Conservation (phyloP, 495 filamentous ascomycete genomes). For the Lasiosphaeria hispida region DNA sequence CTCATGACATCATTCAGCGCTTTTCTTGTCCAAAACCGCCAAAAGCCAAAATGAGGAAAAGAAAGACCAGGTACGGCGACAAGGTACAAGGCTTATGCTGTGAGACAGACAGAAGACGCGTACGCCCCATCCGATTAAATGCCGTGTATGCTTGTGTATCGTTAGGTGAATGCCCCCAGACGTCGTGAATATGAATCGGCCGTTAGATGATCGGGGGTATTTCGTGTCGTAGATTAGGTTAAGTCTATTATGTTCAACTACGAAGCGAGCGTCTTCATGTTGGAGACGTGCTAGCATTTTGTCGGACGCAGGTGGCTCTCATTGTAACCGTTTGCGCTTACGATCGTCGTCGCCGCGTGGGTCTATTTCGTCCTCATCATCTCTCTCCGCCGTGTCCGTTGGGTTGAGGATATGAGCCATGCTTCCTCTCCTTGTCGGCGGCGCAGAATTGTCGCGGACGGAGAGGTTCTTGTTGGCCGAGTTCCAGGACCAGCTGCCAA, state of each 20-base stretch:
- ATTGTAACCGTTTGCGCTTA: constrained; percentile 72
- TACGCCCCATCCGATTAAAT: constrained; percentile 8
- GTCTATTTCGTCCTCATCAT: constrained; percentile 44
- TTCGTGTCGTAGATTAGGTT: not conserved
- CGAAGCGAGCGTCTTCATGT: not conserved
- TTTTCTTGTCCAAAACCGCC: not conserved
- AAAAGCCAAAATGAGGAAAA: not conserved
- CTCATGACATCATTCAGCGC: not conserved
- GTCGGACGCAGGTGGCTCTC: constrained; percentile 7
- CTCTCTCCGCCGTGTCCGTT: constrained; percentile 44
- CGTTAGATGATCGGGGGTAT: constrained; percentile 7
- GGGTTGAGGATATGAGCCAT: constrained; percentile 74
- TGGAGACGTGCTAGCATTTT: not conserved
- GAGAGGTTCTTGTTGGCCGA: constrained; percentile 44
- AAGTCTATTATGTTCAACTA: constrained; percentile 2
- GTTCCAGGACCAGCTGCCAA: constrained; percentile 56
- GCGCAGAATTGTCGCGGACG: constrained; percentile 53
- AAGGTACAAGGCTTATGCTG: too few relatives aligned
- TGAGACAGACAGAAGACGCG: not conserved
- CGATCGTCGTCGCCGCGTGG: constrained; percentile 58
- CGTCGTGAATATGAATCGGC: constrained; percentile 9
- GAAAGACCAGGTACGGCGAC: not conserved
- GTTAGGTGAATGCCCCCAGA: not conserved
- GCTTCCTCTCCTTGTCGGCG: constrained; percentile 56
- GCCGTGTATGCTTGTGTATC: constrained; percentile 1